Conservation (phyloP, 805 yeast genomes). For the Millerozyma miso region DNA sequence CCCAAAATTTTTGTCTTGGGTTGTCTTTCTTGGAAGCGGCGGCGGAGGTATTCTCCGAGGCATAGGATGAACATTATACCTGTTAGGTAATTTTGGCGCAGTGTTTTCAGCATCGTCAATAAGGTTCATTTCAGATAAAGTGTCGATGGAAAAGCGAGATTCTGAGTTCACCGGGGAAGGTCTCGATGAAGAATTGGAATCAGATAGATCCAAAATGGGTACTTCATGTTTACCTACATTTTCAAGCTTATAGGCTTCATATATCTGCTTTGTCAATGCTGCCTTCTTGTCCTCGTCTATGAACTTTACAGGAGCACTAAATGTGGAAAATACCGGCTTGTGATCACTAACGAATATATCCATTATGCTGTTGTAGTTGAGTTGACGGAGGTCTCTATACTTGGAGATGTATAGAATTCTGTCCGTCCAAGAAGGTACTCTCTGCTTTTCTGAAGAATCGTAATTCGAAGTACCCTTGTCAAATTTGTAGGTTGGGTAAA, state of each 20-base stretch:
- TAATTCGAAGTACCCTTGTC: constrained; percentile 79
- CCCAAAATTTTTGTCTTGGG: neutral
- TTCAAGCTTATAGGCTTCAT: constrained; percentile 26
- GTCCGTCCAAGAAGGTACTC: constrained; percentile 98
- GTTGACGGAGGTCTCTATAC: constrained; percentile 42
- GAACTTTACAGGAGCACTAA: constrained; percentile 59
- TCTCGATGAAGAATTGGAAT: constrained; percentile 6
- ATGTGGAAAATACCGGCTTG: constrained; percentile 85
- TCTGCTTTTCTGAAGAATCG: constrained; percentile 86
- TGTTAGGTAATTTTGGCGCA: constrained; percentile 20
- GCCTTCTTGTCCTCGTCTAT: constrained; percentile 45
- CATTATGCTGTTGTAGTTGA: constrained; percentile 65
- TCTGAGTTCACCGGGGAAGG: constrained; percentile 8
- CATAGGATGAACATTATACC: constrained; percentile 9
- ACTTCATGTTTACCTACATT: constrained; percentile 18
- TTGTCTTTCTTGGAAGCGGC: constrained; percentile 10
- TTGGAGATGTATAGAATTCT: constrained; percentile 66
- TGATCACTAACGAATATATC: constrained; percentile 74
- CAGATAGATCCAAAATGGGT: constrained; percentile 7
- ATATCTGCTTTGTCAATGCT: constrained; percentile 23
- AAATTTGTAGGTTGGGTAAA: constrained; percentile 91
- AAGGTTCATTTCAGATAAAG: constrained; percentile 34
- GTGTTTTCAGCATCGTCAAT: constrained; percentile 22
- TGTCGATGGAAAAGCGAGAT: constrained; percentile 20
- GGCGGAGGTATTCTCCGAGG: constrained; percentile 29